Base-by-base conservation (phyloP, 225 moss, liverwort and hornwort species). In the Climacium dendroides region DNA sequence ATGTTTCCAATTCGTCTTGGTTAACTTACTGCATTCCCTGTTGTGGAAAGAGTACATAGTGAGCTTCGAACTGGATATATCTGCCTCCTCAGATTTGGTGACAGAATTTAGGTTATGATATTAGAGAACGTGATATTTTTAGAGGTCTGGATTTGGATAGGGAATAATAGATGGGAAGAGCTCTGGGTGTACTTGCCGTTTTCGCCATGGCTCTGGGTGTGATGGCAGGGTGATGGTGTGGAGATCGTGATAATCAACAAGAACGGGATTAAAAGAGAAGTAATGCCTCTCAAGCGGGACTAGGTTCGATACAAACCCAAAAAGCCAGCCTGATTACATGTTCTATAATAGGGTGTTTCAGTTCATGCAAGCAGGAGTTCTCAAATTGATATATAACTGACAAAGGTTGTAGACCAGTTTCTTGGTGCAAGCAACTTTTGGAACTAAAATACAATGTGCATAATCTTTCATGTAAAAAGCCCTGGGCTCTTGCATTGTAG, bases 171-270 rank as follows among this genome's bases (percentile, higher is more conserved):
- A 32, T 74, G 28, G 39, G 37, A 37, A 58, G 57, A 55, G 41
- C 41, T 57, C 32, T 83, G 14, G 22, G 32, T 39, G 39, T 32
- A 32, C 15, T 71, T 34, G 58, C 52, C n/a, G 28, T 84, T 84
- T 15, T 48, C 39, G 30, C 37, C 29, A 55, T 23, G n/a, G 60
- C 67, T 64, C 25, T 50, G 45, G 15, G 50, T 61, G 45, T 82
- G 85, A 85, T 78, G 39, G 67, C 89, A 93, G 90, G 91, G 93
- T 73, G 87, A 91, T 78, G 85, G 83, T 85, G 89, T 93, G 69
- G 90, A 93, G 90, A 89, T 91, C 59, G 89, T 89, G 69, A 87
- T 91, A 55, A 87, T 87, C 48, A 91, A 90, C 85, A 87, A 90
- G 80, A 14, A 87, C 34, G 89, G 85, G 54, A 89, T 85, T 57